phyloP scores from a whole-genome alignment of 306 rosid genomes.

The Arachis hypogaea region DNA sequence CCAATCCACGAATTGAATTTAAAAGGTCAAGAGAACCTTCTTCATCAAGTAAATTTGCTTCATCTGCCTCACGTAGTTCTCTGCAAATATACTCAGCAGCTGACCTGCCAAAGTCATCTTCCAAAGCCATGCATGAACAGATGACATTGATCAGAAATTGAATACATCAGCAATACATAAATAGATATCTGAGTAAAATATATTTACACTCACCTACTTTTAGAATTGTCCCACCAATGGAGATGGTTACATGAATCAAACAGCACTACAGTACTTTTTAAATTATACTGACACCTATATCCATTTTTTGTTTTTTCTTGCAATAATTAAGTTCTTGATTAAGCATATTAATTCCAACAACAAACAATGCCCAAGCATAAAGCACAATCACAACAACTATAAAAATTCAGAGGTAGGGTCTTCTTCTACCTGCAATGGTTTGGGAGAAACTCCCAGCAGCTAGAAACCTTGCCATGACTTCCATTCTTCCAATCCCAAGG shows the following conservation, averaged over 20 bases:
- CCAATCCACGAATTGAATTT: conserved; percentile 13
- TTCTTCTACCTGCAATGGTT: conserved; percentile 56
- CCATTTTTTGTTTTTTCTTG: neutral
- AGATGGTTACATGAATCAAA: too few species aligned
- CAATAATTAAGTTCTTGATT: neutral
- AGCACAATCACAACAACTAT: neutral
- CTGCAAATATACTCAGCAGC: conserved; percentile 66
- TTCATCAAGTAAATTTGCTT: conserved; percentile 84
- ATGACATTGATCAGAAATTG: conserved; percentile 36
- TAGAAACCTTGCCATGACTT: conserved; percentile 78
- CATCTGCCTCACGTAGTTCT: conserved; percentile 78
- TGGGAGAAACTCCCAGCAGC: conserved; percentile 63
- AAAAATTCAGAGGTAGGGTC: conserved; percentile 12
- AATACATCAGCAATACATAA: neutral
- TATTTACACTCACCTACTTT: too few species aligned
- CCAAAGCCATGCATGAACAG: conserved; percentile 36
- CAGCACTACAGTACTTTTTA: neutral
- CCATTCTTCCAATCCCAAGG: conserved; percentile 81
- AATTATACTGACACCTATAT: neutral
- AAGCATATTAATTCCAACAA: conserved; percentile 12
- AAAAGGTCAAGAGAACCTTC: conserved; percentile 59
- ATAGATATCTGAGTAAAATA: too few species aligned
- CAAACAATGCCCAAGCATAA: conserved; percentile 21
- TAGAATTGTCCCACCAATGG: too few species aligned
- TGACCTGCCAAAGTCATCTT: conserved; percentile 71